Evolutionary conservation across 2,329 filamentous ascomycete genomes (phyloP), one percentile per base, ranked within the genome.

Genomic region (Xylariaceae sp.): DNA sequence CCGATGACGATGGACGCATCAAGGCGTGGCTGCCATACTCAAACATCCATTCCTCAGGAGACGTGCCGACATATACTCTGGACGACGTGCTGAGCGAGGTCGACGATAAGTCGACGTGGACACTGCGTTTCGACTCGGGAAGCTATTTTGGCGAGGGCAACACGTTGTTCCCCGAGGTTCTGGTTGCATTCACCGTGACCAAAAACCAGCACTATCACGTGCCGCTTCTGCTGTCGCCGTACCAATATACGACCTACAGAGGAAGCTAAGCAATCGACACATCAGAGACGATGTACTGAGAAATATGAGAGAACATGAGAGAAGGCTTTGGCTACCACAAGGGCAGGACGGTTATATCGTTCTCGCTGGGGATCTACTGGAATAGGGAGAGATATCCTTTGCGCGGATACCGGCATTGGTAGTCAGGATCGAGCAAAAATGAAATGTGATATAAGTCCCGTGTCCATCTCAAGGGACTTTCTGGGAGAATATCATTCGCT

Each of bases 161-260:
- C 40, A 84, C 81, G 3, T 87, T 87, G 67, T 86, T 86, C 68
- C 84, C 85, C 41, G 81, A 84, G 74, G 83, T 82, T 18, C 73
- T 74, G 16, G 78, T 87, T 40, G 76, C 78, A 0, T 84, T 85
- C 58, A 74, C 76, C 47, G 81, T 86, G 20, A 69, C 75, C 10
- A 73, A 77, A 67, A 80, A 79, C 20, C 85, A 90, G 79, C 85
- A 89, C 69, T 93, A 90, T 69, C 90, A 95, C 76, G 89, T 95
- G 2, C 90, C 90, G 44, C 73, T 95, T 69, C 70, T 95, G 71
- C 72, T 93, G 75, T 86, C 88, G 61, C 90, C 90, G 26, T 93
- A 87, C 75, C 89, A 88, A 70, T 95, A 91, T 75, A 89, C 88
- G 41, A 93, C 90, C 9, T 95, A 95, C 74, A 79, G 90, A 46